Base-by-base conservation (phyloP, 192 early-diverging fungal species). In the Geosiphon pyriformis region DNA sequence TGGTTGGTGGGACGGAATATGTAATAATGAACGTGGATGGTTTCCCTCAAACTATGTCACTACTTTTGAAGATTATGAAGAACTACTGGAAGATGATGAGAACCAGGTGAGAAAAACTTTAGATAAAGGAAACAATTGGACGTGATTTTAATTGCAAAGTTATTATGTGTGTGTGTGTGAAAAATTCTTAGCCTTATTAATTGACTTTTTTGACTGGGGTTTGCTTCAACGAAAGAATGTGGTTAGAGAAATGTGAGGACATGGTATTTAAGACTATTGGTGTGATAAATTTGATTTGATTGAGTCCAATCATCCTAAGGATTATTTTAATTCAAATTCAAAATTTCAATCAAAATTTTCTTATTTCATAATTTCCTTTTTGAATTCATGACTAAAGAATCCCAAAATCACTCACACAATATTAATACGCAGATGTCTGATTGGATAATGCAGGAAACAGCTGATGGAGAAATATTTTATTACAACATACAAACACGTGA, bases 1-100 rank as follows among this genome's bases (percentile, higher is more conserved):
- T 0, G 96, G 95, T 15, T 98, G 96, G 96, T 98, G 96, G 96
- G 93, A 95, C 68, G 96, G 96, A 17, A 72, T 87, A 61, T 89
- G 87, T 70, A 81, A 82, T 57, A 86, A 81, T 51, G 76, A 84
- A 66, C 84, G 92, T 49, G 96, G 96, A 23, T 90, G 92, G 91
- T 94, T 94, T 77, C 92, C 92, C 10, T 88, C 87, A 27, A 92
- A 94, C 77, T 92, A 91, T 78, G 68, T 62, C 23, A 54, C 59
- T 29, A 54, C 23, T 32, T 29, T n/a, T 34, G 46, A 68, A 31
- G 57, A 51, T 6, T 35, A 49, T 2, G 60, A 61, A 2, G 22
- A 52, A 12, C 12, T 64, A 1, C 22, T 26, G 11, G 60, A 49
- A 4, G 61, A 64, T 2, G 61, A 52, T 26, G 29, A 64, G 4